Evolutionary conservation across 768 basidiomycete species (phyloP).

Genomic region (Filobasidium floriforme): DNA sequence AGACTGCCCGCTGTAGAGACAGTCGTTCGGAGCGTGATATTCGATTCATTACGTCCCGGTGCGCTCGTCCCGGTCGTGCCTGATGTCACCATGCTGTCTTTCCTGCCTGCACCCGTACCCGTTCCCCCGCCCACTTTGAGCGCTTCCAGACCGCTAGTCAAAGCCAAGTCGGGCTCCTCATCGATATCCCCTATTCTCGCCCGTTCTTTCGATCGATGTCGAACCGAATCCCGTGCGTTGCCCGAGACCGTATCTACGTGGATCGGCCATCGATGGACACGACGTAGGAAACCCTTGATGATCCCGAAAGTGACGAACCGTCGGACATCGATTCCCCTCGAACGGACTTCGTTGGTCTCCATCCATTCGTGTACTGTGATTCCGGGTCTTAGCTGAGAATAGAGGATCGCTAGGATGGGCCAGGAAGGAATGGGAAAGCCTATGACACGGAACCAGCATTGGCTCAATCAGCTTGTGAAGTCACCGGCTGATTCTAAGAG

Average conservation of each 20-base stretch:
- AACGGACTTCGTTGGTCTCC: slow-evolving; percentile 61
- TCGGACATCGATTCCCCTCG: slow-evolving; percentile 74
- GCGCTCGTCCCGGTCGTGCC: not conserved
- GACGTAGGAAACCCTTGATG: slow-evolving; percentile 92
- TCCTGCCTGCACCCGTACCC: not conserved
- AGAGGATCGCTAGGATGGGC: slow-evolving; percentile 76
- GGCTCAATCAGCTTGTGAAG: no score
- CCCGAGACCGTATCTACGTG: slow-evolving; percentile 28
- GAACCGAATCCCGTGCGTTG: not conserved
- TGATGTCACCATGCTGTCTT: not conserved
- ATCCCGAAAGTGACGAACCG: slow-evolving; percentile 96
- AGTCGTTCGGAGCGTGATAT: slow-evolving; percentile 33
- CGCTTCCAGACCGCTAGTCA: slow-evolving; percentile 29
- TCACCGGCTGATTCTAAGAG: not conserved
- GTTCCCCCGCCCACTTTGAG: not conserved
- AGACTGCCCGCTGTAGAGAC: slow-evolving; percentile 26
- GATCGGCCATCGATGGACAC: slow-evolving; percentile 89
- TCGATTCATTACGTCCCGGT: slow-evolving; percentile 22
- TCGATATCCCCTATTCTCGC: slow-evolving; percentile 3
- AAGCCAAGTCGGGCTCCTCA: slow-evolving; percentile 32
- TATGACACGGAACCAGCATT: slow-evolving; percentile 3
- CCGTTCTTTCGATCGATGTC: not conserved
- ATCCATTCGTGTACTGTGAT: slow-evolving; percentile 84
- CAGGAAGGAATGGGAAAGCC: slow-evolving; percentile 62
- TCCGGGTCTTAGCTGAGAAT: slow-evolving; percentile 75